Base-by-base conservation (phyloP, 2,329 filamentous ascomycete species). In the Colletotrichum melonis region DNA sequence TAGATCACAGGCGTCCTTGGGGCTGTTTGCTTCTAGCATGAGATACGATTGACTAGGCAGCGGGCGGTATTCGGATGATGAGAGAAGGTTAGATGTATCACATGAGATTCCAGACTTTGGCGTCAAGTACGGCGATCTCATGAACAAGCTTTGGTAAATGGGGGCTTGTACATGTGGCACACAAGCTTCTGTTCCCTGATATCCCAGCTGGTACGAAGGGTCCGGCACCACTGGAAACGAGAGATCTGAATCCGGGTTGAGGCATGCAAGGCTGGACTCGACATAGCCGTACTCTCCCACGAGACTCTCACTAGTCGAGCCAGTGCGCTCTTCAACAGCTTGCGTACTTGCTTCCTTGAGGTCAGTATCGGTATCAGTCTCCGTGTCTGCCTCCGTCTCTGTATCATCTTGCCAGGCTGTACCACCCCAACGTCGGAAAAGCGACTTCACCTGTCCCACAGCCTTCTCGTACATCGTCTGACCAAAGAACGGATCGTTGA, bases 401-500 rank as follows among this genome's bases (percentile, higher is more conserved):
- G 46, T 49, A 9, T 30, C 46, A 16, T 54, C 54, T 6, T 30
- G 62, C 69, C 69, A 72, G 19, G 16, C 19, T 11, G 42, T n/a
- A 19, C 16, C 42, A n/a, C 42, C 5, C 42, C 42, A 49, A 11
- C 30, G 35, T 24, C 52, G 49, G 52, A 69, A 69, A 6, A 38
- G 56, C 19, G 46, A 26, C 12, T 49, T 63, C 8, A 63, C 65
- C 4, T 56, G 49, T 6, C 11, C 19, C 6, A 63, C 2, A n/a
- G 69, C 35, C 5, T 38, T 9, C 1, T 42, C 7, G 52, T 72
- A n/a, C 65, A 69, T 58, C 65, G 35, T n/a, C 38, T 63, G 58
- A 19, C 30, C 14, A 22, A 69, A 42, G 28, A 63, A 49, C 5
- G 49, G 30, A 8, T 38, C 7, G 19, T 69, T 58, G 28, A 67